Conservation (phyloP, 2,329 filamentous ascomycete species). For the Stemphylium lycopersici region DNA sequence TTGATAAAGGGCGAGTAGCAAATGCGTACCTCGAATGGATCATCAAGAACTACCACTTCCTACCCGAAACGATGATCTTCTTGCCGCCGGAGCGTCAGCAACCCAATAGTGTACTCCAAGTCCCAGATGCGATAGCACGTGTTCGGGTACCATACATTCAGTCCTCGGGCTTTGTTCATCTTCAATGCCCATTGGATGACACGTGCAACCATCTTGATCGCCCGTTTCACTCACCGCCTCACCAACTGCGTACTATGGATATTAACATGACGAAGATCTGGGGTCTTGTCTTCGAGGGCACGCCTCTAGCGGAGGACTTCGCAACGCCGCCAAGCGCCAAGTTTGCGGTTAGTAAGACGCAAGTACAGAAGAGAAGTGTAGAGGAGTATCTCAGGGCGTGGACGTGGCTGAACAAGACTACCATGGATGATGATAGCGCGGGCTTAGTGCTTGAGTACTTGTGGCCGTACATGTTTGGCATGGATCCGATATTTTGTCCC, state of each 20-base stretch:
- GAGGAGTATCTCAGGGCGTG: conserved; percentile 38
- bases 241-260: conserved; percentile 34
- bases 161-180: conserved; percentile 48
- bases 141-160: conserved; percentile 48
- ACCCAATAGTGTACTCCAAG: background rate
- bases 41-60: conserved; percentile 30
- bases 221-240: conserved; percentile 32
- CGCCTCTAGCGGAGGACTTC: conserved; percentile 48
- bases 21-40: conserved; percentile 34
- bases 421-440: conserved; percentile 34
- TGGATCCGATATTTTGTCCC: conserved; percentile 32
- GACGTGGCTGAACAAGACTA: conserved; percentile 33
- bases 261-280: conserved; percentile 46
- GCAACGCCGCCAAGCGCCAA: conserved; percentile 53
- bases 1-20: conserved; percentile 30
- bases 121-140: conserved; percentile 17
- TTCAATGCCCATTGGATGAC: conserved; percentile 46
- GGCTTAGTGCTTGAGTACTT: conserved; percentile 34
- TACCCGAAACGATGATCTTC: conserved; percentile 27
- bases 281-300: conserved; percentile 51
- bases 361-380: conserved; percentile 34
- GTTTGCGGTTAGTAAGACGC: conserved; percentile 42
- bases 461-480: conserved; percentile 38
- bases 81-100: conserved; percentile 17
- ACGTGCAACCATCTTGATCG: conserved; percentile 47